Evolutionary conservation across 345 rosid genomes (phyloP), one percentile per base, ranked within the genome.

Genomic region (Linum lewisii): DNA sequence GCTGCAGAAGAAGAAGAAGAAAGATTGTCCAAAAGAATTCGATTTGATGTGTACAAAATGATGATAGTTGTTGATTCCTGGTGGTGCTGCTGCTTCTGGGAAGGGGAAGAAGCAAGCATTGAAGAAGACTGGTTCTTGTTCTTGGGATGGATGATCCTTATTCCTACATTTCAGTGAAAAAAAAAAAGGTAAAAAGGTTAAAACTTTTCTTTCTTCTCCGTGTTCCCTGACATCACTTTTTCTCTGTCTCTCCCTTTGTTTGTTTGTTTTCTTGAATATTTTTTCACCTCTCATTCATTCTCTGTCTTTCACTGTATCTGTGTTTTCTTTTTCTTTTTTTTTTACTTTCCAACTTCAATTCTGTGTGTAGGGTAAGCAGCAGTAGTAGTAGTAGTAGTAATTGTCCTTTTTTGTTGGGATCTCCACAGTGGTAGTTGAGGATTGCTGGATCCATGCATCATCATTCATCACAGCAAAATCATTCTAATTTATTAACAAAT

Each of bases 121-220:
- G 47, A 42, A 42, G 47, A 42, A 42, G 47, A 42, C 61, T 64
- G 69, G 69, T 59, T 58, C 72, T 60, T 71, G 71, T 69, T 44
- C 26, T 50, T 68, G 62, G 52, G 26, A 61, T 36, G 60, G 60
- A 47, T 69, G 69, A 68, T 71, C 3, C 56, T 74, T n/a, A n/a
- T n/a, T 77, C 83, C 80, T 78, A 77, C 78, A 72, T 71, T 83
- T 83, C 81, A 64, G 85, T 73, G 84, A 66, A 77, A 75, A 82
- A 42, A 4, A 11, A 42, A 42, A 42, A 11, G 47, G 47, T 11
- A 11, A 42, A 52, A 51, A 8, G 73, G 76, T 75, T 69, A 63
- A 24, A 63, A 21, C 67, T 70, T 73, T 73, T 78, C 76, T 24
- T 52, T 52, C 23, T 16, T 21, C 57, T 61, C 59, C n/a, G n/a